Evolutionary conservation across 441 rosid genomes (phyloP), one percentile per base, ranked within the genome.

Genomic region (Viola pubescens): DNA sequence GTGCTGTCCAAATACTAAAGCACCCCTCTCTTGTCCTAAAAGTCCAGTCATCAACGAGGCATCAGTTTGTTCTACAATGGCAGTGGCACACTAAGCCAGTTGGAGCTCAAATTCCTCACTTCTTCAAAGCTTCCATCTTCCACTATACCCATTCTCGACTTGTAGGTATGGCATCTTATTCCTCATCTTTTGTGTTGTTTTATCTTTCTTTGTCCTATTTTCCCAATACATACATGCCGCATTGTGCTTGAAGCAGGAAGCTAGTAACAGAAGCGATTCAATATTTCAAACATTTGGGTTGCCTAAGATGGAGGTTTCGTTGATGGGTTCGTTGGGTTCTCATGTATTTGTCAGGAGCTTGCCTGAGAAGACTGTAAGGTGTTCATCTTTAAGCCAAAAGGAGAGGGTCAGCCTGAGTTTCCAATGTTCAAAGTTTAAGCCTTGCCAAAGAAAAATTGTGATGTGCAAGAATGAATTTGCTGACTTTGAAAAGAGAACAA

Each of bases 401-500:
- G 69, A 54, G 57, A 56, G 49, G 49, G 12, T 68, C 48, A 44
- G 56, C 55, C 56, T 54, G 52, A 58, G 63, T 0, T 16, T 75
- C 69, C 69, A 54, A 63, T 42, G 55, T 62, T 52, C 57, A 58
- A 51, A 70, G 61, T 48, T 52, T 52, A 70, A 48, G 69, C 60
- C 63, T 60, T 58, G 37, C 42, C 9, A 59, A 38, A 62, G 54
- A 67, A 73, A 66, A 68, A 37, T 66, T 63, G 55, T 73, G 6
- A 54, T 67, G 9, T 79, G 80, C 74, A 78, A 37, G 67, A 56
- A 71, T 63, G 76, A 80, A 64, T 49, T 63, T 19, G 66, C 68
- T 55, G 91, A 72, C 42, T 74, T 72, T 41, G 76, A 79, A 41
- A 89, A 78, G 69, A 83, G 97, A 79, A 76, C 77, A 48, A 87